Base-by-base conservation (phyloP, 768 basidiomycete species). In the Rhodocollybia butyracea region DNA sequence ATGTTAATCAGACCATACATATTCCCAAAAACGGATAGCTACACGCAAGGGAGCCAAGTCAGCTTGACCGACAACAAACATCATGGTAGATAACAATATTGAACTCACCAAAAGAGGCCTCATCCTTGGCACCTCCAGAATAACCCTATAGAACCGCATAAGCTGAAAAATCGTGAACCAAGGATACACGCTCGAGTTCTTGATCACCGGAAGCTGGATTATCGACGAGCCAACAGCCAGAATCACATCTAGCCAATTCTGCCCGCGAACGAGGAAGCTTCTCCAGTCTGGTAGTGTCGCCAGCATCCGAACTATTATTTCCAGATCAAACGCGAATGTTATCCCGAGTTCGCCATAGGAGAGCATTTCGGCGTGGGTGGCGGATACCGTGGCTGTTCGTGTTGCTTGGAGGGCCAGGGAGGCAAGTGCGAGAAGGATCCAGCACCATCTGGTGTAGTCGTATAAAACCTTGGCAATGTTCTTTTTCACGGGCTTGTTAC, bases 131-230 rank as follows among this genome's bases (percentile, higher is more conserved):
- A 97, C 82, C 46, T 86, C 89, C 48, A 98, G 67, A 63, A 98
- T 92, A 42, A 97, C 91, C 2, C 95, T 78, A 68, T 98, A 97
- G 73, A 96, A 98, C 62, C 95, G 77, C 61, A 77, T 76, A 13
- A 97, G 74, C 66, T 93, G 91, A 62, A 98, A 90, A 29, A 89
- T 78, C 2, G 91, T 96, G 60, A 97, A 78, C 96, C 96, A 98
- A 0, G 87, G 81, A 64, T 95, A 96, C 3, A 85, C 74, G 6
- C 61, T 56, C 5, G 86, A 86, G 8, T 76, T 57, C 51, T 80
- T 79, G 22, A 98, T 86, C 15, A 64, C 77, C 0, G 96, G 95
- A 29, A 97, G 86, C 66, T 95, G 92, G 13, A 97, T 91, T 62
- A 94, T 72, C 43, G 78, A 87, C 11, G 86, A 85, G 0, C 78